phyloP scores from a whole-genome alignment of 257 asterid species.

The Ajuga chamaepitys region DNA sequence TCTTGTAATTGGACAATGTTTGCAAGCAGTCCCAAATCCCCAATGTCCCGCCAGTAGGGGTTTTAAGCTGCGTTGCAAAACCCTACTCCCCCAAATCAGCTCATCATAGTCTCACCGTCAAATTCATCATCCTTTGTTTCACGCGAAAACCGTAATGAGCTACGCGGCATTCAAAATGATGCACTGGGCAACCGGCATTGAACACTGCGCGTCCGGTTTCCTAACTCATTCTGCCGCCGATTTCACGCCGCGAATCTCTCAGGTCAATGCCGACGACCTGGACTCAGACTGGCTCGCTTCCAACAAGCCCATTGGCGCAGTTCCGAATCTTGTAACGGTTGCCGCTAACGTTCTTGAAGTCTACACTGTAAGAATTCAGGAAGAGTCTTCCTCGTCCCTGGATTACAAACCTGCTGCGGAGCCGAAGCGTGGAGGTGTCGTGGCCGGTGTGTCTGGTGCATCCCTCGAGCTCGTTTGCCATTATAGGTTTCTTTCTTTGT shows the following conservation, averaged over 20 bases:
- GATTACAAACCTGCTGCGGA: constrained; percentile 38
- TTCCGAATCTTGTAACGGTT: constrained; percentile 69
- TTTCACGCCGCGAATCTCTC: constrained; percentile 38
- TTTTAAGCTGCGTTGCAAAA: constrained; percentile 16
- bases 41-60: constrained; percentile 27
- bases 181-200: constrained; percentile 91
- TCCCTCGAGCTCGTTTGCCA: constrained; percentile 82
- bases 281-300: constrained; percentile 69
- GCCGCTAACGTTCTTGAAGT: constrained; percentile 84
- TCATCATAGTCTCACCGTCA: not conserved
- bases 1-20: not conserved
- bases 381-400: constrained; percentile 36
- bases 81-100: constrained; percentile 23
- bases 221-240: constrained; percentile 66
- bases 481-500: constrained; percentile 47
- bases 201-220: constrained; percentile 84
- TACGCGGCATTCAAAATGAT: constrained; percentile 82
- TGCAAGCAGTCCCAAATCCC: not conserved
- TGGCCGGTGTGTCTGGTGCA: constrained; percentile 80
- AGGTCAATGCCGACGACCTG: constrained; percentile 52
- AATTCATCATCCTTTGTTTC: not conserved
- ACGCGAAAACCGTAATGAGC: constrained; percentile 41
- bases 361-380: constrained; percentile 60
- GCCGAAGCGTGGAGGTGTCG: constrained; percentile 72
- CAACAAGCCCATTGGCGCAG: constrained; percentile 52